Conservation (phyloP, 371 early-diverging fungal genomes). For the Phascolomyces articulosus region DNA sequence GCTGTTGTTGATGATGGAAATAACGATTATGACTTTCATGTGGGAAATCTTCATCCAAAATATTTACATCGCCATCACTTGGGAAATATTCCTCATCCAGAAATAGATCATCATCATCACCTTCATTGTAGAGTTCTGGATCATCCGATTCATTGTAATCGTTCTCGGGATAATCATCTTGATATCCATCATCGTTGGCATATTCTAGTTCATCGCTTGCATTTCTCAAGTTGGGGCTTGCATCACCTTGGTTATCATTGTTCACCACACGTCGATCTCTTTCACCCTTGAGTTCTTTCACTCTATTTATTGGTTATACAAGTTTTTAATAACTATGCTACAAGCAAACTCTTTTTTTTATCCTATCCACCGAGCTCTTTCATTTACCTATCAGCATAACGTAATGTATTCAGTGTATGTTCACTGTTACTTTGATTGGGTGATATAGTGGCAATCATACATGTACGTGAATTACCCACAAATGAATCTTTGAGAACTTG, state of each 20-base stretch:
- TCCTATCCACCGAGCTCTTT: too few relatives aligned
- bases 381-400: conserved; percentile 92
- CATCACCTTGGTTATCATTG: conserved; percentile 19
- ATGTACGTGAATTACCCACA: conserved; percentile 95
- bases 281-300: conserved; percentile 81
- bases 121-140: conserved; percentile 30
- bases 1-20: background rate
- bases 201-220: conserved; percentile 13
- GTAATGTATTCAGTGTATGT: conserved; percentile 97
- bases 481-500: conserved; percentile 98
- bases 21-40: conserved; percentile 26
- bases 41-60: conserved; percentile 44
- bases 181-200: conserved; percentile 29
- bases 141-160: conserved; percentile 28
- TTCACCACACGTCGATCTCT: conserved; percentile 25
- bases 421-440: conserved; percentile 93
- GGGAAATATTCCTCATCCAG: conserved; percentile 36
- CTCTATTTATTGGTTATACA: too few relatives aligned
- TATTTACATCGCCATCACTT: conserved; percentile 23
- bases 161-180: conserved; percentile 37
- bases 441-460: conserved; percentile 97
- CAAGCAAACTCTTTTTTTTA: too few relatives aligned
- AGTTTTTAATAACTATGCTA: too few relatives aligned
- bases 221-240: conserved; percentile 13
- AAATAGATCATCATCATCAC: conserved; percentile 20